These are phyloP conservation scores for Skeletonema grethae DNA, from an alignment of 108 stramenopile genomes.

Conservation along the genomic window DNA sequence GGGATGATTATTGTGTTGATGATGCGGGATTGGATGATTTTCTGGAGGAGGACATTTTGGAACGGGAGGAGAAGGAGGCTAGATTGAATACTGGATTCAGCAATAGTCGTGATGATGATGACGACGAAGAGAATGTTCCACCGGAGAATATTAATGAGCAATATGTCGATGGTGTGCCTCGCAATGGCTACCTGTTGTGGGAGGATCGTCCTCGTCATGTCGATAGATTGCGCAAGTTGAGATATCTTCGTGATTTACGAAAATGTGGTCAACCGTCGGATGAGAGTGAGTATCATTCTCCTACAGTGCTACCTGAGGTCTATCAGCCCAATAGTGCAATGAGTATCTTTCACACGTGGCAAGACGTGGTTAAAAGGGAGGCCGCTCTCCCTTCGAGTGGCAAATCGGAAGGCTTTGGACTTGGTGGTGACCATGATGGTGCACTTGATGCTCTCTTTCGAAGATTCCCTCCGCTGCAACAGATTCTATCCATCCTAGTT, in stretches of 20 bases:
- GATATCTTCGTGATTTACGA: constrained; percentile 18
- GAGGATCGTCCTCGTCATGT: constrained; percentile 49
- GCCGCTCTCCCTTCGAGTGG: constrained; percentile 17
- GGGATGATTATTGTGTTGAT: constrained; percentile 38
- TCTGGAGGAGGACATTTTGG: constrained; percentile 33
- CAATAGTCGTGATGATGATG: background rate
- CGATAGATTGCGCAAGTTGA: constrained; percentile 18
- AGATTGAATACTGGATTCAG: constrained; percentile 10
- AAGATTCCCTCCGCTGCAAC: constrained; percentile 40
- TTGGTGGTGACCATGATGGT: background rate
- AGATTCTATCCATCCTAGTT: constrained; percentile 28
- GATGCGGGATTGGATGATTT: constrained; percentile 47
- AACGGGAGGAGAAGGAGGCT: constrained; percentile 8
- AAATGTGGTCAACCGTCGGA: constrained; percentile 3
- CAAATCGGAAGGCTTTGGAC: constrained; percentile 1
- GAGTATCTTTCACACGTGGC: constrained; percentile 57
- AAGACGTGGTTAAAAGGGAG: constrained; percentile 26
- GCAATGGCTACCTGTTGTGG: constrained; percentile 64
- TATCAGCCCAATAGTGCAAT: constrained; percentile 59
- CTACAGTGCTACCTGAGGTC: constrained; percentile 30
- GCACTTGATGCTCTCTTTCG: constrained; percentile 16
- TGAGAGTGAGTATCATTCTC: background rate
- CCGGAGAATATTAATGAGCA: constrained; percentile 9
- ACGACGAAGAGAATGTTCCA: background rate
- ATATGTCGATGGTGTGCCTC: constrained; percentile 40